A percentile compares a stretch with the other conserved stretches of the same genome.
Conservation (phyloP, 73 alveolate genomes). For the Durusdinium trenchii region DNA sequence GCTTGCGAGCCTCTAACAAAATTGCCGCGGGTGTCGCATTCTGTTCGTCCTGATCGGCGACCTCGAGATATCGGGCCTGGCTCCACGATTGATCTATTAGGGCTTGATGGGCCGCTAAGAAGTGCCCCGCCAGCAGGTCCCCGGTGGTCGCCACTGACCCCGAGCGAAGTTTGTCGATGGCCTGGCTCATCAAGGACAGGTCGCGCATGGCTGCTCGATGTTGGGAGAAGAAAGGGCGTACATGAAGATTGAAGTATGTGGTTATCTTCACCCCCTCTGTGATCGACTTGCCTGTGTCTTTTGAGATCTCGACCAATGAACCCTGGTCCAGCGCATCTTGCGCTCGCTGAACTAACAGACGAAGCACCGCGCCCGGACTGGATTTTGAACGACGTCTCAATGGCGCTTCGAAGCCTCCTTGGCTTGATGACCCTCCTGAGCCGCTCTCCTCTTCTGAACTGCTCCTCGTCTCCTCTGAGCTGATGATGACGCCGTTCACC, state of each 20-base stretch:
- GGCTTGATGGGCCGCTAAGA: background rate
- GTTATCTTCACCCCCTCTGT: background rate
- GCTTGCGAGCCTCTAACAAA: background rate
- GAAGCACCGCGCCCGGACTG: background rate
- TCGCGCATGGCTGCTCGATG: background rate
- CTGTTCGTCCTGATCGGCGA: background rate
- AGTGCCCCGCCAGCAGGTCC: slow-evolving; percentile 14
- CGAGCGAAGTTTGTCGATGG: background rate
- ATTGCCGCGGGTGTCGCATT: background rate
- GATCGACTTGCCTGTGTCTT: too few species aligned
- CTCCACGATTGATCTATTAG: background rate
- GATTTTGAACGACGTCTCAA: background rate
- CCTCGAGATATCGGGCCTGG: background rate
- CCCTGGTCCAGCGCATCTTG: background rate
- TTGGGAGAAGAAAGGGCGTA: background rate
- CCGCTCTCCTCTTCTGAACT: background rate
- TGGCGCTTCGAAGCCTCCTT: background rate
- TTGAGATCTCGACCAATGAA: background rate
- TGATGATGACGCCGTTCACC: background rate
- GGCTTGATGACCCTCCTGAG: background rate
- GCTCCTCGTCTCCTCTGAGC: background rate
- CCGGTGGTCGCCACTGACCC: background rate
- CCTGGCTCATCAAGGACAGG: background rate
- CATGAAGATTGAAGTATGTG: background rate
- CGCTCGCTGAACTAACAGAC: background rate